Percentiles rank a stretch among this genome's conserved stretches.
Evolutionary conservation across 116 monocot genomes (phyloP).

Genomic region (Posidonia oceanica): DNA sequence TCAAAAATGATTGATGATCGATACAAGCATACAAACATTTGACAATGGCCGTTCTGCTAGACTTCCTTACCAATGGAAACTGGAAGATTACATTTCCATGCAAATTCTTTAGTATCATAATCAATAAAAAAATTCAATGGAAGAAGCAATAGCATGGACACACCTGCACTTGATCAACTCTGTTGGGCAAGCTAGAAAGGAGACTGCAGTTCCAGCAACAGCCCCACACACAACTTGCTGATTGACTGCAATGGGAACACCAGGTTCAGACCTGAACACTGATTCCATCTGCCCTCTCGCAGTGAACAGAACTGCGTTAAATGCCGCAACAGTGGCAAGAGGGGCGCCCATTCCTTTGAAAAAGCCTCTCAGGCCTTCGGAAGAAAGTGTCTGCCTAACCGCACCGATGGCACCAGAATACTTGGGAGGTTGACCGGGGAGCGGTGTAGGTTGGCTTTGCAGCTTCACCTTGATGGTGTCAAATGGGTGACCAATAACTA

Average conservation of each 20-base stretch:
- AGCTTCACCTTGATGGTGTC: conserved; percentile 90
- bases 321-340: conserved; percentile 77
- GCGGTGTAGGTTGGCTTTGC: conserved; percentile 71
- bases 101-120: too few relatives aligned
- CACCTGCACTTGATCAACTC: conserved; percentile 86
- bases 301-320: conserved; percentile 72
- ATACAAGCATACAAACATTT: too few relatives aligned
- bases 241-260: conserved; percentile 34
- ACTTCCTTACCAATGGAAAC: too few relatives aligned
- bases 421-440: conserved; percentile 61
- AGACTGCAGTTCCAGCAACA: conserved; percentile 74
- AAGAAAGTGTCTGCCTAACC: conserved; percentile 38
- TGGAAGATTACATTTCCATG: too few relatives aligned
- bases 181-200: conserved; percentile 78
- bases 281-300: conserved; percentile 80
- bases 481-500: conserved; percentile 73
- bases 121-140: too few relatives aligned
- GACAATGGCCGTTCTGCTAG: too few relatives aligned
- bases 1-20: too few relatives aligned
- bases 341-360: conserved; percentile 94
- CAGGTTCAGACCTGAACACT: conserved; percentile 52
- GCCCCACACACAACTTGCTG: conserved; percentile 76
- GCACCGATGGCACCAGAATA: conserved; percentile 62
- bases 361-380: conserved; percentile 61
- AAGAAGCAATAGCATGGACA: conserved; percentile 1